These are phyloP conservation scores for Colletotrichum liriopes DNA, from an alignment of 2,329 filamentous ascomycete species.

Conservation along the genomic window DNA sequence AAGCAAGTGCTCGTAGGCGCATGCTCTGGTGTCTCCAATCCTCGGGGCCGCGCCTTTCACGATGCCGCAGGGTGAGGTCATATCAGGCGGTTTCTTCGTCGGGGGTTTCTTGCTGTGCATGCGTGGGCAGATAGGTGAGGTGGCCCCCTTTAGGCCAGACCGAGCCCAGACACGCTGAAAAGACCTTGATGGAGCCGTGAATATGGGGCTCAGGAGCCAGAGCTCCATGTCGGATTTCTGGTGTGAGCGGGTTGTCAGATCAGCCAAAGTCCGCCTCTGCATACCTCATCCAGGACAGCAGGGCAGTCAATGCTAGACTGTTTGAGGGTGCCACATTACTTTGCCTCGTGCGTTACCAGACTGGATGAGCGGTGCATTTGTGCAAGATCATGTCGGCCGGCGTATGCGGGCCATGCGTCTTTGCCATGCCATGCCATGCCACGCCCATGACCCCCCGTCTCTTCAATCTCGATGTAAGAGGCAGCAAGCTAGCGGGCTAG, in stretches of 20 bases:
- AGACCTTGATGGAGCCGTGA: conserved; percentile 26
- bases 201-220: conserved; percentile 6
- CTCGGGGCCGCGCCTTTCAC: conserved; percentile 4
- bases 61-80: conserved; percentile 34
- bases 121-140: neutral
- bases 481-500: neutral
- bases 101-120: neutral
- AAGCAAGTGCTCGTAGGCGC: conserved; percentile 9
- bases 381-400: conserved; percentile 9
- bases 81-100: conserved; percentile 28
- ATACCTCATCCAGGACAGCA: neutral
- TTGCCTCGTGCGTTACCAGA: neutral
- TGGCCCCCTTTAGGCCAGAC: conserved; percentile 2
- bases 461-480: conserved; percentile 12
- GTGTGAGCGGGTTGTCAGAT: conserved; percentile 42
- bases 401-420: conserved; percentile 7
- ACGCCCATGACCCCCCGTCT: neutral
- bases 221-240: conserved; percentile 6
- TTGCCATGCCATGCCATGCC: conserved; percentile 12
- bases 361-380: conserved; percentile 14
- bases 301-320: neutral
- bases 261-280: conserved; percentile 17
- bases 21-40: conserved; percentile 10
- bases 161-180: conserved; percentile 9
- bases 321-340: neutral